Percentiles rank a stretch among this genome's conserved stretches.
These are phyloP conservation scores for Crithidia fasciculata DNA, from an alignment of 208 protist species.

Conservation along the genomic window DNA sequence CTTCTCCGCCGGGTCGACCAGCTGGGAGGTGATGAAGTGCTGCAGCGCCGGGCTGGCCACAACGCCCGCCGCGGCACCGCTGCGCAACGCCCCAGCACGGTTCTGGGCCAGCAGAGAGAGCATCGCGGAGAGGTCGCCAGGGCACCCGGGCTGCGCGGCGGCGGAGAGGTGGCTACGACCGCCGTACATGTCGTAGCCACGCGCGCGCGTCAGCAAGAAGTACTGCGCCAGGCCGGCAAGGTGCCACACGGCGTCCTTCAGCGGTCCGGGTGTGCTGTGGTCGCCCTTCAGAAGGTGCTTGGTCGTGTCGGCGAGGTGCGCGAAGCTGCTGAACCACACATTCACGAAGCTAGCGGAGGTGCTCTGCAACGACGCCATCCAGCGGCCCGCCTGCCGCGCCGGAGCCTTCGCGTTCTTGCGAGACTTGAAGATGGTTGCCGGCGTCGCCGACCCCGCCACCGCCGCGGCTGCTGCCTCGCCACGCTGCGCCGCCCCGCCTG, in stretches of 20 bases:
- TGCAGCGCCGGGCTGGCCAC: constrained; percentile 18
- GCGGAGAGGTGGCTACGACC: constrained; percentile 19
- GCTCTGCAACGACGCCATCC: constrained; percentile 10
- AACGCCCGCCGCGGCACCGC: constrained; percentile 1
- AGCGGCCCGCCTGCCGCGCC: not conserved
- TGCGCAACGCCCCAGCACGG: not conserved
- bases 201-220: constrained; percentile 29
- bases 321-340: constrained; percentile 54
- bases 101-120: not conserved
- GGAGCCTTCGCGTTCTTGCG: constrained; percentile 2
- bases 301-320: constrained; percentile 44
- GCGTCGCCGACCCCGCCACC: not conserved
- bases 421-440: constrained; percentile 8
- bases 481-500: not conserved
- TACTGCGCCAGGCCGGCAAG: constrained; percentile 58
- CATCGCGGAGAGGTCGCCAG: constrained; percentile 12
- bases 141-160: constrained; percentile 5
- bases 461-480: not conserved
- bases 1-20: constrained; percentile 28
- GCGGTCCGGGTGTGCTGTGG: constrained; percentile 39
- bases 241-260: constrained; percentile 56
- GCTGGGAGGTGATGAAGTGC: constrained; percentile 27
- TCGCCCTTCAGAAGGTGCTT: constrained; percentile 49
- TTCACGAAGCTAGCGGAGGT: constrained; percentile 28
- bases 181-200: constrained; percentile 35